Evolutionary conservation across 225 moss, liverwort and hornwort genomes (phyloP).

Genomic region (Neckera pumila): DNA sequence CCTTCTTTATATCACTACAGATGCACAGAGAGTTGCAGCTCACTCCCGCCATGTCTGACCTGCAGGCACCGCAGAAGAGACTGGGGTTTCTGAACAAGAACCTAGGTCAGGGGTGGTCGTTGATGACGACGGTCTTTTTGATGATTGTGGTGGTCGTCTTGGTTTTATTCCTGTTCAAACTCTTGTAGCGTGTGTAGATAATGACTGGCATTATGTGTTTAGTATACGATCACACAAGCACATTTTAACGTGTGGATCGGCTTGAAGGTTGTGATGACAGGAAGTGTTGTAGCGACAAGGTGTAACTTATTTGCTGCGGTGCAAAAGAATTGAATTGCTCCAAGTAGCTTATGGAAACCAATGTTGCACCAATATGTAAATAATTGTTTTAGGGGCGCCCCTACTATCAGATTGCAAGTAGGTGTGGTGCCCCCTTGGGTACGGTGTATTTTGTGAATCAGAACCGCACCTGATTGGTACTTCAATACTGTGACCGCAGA

Average conservation of each 20-base stretch:
- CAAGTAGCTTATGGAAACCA: background rate
- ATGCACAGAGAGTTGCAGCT: background rate
- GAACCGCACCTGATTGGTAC: background rate
- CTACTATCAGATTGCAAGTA: background rate
- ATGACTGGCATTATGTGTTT: background rate
- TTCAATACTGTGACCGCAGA: background rate
- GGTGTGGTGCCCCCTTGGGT: background rate
- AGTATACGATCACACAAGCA: background rate
- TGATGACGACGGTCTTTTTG: constrained; percentile 73
- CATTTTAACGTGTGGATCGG: background rate
- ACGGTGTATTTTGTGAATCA: background rate
- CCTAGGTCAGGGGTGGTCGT: constrained; percentile 62
- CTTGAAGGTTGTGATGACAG: constrained; percentile 35
- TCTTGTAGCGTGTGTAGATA: constrained; percentile 11
- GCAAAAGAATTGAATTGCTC: constrained; percentile 8
- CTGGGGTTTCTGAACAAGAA: constrained; percentile 66
- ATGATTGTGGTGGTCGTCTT: constrained; percentile 81
- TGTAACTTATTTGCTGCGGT: background rate
- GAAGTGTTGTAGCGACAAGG: too few species aligned
- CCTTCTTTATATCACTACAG: background rate
- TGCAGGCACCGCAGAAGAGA: constrained; percentile 75
- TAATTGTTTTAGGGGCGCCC: background rate
- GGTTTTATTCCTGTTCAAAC: constrained; percentile 62
- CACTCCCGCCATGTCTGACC: background rate
- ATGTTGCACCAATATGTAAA: constrained; percentile 2